Base-by-base conservation (phyloP, 768 basidiomycete species). In the Auriscalpium microsporum region DNA sequence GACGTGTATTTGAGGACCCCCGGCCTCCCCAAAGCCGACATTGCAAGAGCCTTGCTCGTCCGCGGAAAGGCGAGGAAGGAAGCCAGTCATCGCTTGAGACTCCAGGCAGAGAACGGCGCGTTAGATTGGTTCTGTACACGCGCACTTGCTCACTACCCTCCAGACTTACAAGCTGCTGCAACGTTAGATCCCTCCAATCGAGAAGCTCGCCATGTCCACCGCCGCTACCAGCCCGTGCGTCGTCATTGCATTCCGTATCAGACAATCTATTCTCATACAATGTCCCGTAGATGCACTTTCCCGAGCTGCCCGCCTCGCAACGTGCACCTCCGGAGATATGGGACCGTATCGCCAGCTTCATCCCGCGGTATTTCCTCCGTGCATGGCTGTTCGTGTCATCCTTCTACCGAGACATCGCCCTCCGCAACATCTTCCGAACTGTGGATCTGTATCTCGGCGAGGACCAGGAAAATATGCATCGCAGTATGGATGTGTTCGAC, bases 371-470 rank as follows among this genome's bases (percentile, higher is more conserved):
- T 59, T 78, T 84, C 64, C 78, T 87, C 34, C 78, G 85, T n/a
- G 78, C 76, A 14, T 87, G 83, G 84, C 75, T 86, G 42, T 83
- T 75, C 53, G 75, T 86, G 28, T 84, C 83, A 3, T 68, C 78
- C 2, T 83, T 83, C 63, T 80, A 84, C 63, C 73, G 82, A 40
- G 78, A 81, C 58, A 84, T 87, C 42, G 84, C 84, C 21, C 73
- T 78, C 14, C 78, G 81, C 28, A 74, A 76, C 60, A 81, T 86
- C 55, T 87, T 86, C 69, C 83, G 78, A 62, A 84, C 83, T 0
- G 67, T 86, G 42, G 83, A 86, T 65, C 70, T 86, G 38, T 82
- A 84, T 64, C 82, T 87, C 59, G 80, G 82, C 40, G 82, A 84
- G 57, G 83, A 84, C 57, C 73, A 75, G 54, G 82, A 83, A 40